phyloP scores from a whole-genome alignment of 2,329 filamentous ascomycete genomes.

The Cordyceps pruinosa region DNA sequence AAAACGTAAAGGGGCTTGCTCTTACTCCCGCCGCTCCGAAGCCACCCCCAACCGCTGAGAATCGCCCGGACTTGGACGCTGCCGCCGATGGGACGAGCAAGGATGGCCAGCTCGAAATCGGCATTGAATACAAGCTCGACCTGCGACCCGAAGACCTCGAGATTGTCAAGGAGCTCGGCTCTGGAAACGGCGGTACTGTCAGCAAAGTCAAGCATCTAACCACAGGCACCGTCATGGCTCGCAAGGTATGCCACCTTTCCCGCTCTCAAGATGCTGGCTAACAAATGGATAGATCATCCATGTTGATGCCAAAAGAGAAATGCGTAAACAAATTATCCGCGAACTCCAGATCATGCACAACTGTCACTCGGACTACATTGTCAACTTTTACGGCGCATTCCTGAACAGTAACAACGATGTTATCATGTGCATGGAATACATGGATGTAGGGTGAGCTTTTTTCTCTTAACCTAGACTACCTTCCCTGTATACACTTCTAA shows the following conservation, averaged over 20 bases:
- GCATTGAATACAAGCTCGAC: slow-evolving; percentile 93
- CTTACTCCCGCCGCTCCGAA: slow-evolving; percentile 74
- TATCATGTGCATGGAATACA: slow-evolving; percentile 99
- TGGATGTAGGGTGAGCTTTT: slow-evolving; percentile 98
- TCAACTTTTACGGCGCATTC: slow-evolving; percentile 96
- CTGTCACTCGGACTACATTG: slow-evolving; percentile 94
- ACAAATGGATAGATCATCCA: slow-evolving; percentile 71
- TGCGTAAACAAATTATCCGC: slow-evolving; percentile 92
- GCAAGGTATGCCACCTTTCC: slow-evolving; percentile 60
- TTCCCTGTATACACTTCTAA: not conserved
- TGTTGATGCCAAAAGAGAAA: slow-evolving; percentile 94
- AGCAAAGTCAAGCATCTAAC: slow-evolving; percentile 95
- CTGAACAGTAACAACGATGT: slow-evolving; percentile 95
- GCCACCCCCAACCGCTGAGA: slow-evolving; percentile 63
- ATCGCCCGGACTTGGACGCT: slow-evolving; percentile 52
- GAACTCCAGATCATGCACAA: slow-evolving; percentile 98
- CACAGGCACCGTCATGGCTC: slow-evolving; percentile 93
- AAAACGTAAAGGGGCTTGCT: slow-evolving; percentile 95
- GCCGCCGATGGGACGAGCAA: slow-evolving; percentile 53
- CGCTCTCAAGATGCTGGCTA: slow-evolving; percentile 6
- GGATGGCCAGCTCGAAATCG: slow-evolving; percentile 73
- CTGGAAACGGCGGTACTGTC: slow-evolving; percentile 94
- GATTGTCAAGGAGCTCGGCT: slow-evolving; percentile 87
- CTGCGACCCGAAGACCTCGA: slow-evolving; percentile 87
- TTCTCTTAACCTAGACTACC: slow-evolving; percentile 13